Evolutionary conservation across 1,139 yeast species (phyloP), one percentile per base, ranked within the genome.

Genomic region (Yamadazyma triangularis): DNA sequence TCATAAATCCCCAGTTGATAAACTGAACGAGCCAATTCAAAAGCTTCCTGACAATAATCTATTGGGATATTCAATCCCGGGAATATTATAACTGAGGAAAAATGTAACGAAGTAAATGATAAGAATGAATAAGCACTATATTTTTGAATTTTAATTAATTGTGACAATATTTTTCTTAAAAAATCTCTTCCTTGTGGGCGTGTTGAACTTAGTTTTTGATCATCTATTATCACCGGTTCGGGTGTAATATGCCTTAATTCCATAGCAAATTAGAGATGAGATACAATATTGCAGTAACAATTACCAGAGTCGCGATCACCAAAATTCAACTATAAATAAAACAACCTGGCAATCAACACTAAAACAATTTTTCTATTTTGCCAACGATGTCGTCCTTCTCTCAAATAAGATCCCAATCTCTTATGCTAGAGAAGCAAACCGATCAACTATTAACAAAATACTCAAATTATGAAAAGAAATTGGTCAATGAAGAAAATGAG

Each of bases 111-210:
- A 4, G 78, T 52, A 45, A 84, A 84, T 2, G 70, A 59, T 0
- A 73, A 47, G 47, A 84, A 77, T 8, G 77, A 61, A 34, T 75
- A 70, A 0, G 86, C 77, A 15, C 85, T 73, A 52, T 77, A 79
- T 46, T 76, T 74, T 52, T 84, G 94, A 11, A 47, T 29, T 30
- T 47, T 48, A 20, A 30, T 33, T 13, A 51, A 38, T 3, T 38
- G 33, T 4, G 36, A 7, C 20, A 18, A 18, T 7, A 18, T 18
- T 18, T 18, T 6, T 18, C 9, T 18, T 18, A 18, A 18, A 18
- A 18, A 18, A 18, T 18, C 9, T 9, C 9, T 25, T n/a, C n/a
- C n/a, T n/a, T n/a, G n/a, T n/a, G n/a, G n/a, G n/a, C n/a, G n/a
- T n/a, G n/a, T n/a, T n/a, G n/a, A n/a, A n/a, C n/a, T n/a, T n/a